Evolutionary conservation across 306 rosid genomes (phyloP).

Genomic region (Purshia tridentata): DNA sequence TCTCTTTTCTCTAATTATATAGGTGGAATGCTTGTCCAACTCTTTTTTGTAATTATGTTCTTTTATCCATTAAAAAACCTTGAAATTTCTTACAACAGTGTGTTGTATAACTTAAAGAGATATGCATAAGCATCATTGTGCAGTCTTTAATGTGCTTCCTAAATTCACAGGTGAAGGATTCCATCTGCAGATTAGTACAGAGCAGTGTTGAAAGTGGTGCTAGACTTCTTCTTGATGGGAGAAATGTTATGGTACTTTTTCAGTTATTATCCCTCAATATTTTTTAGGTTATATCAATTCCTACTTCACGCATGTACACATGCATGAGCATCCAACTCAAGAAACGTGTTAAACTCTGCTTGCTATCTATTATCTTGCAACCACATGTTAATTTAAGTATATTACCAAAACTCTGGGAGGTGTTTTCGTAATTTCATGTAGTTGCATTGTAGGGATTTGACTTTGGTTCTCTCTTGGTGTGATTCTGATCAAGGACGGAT

Average conservation of each 20-base stretch:
- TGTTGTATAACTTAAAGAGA: conserved; percentile 12
- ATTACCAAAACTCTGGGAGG: background rate
- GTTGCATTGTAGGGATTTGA: background rate
- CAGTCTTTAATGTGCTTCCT: conserved; percentile 19
- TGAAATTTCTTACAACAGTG: conserved; percentile 2
- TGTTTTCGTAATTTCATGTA: background rate
- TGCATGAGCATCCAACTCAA: background rate
- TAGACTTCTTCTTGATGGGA: conserved; percentile 66
- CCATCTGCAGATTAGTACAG: conserved; percentile 52
- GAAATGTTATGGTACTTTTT: conserved; percentile 49
- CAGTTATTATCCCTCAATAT: conserved; percentile 1
- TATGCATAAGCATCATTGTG: background rate
- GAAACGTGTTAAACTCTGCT: background rate
- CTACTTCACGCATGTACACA: background rate
- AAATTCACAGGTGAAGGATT: conserved; percentile 53
- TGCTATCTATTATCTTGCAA: no score
- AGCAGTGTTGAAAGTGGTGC: conserved; percentile 61
- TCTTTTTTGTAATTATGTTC: background rate
- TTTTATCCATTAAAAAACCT: background rate
- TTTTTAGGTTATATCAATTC: conserved; percentile 10
- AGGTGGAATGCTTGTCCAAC: background rate
- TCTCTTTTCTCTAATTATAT: background rate
- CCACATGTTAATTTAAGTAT: background rate
- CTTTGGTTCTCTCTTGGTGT: background rate
- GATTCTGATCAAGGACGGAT: background rate